phyloP scores from a whole-genome alignment of 768 basidiomycete genomes.

The Boletus bicolor region DNA sequence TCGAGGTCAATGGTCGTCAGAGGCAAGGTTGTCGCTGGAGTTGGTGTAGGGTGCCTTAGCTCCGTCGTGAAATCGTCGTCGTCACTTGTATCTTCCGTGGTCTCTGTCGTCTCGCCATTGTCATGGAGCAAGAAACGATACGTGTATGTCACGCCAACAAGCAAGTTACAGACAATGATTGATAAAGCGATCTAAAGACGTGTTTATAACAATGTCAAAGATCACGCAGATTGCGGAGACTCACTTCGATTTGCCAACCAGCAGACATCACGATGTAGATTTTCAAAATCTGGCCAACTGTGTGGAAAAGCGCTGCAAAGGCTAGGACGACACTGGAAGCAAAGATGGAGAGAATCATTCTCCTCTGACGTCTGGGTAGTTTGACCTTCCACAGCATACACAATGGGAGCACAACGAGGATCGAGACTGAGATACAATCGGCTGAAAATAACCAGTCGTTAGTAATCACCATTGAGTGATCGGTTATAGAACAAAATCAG shows the following conservation, averaged over 20 bases:
- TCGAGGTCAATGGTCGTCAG: constrained; percentile 7
- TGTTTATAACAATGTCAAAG: not conserved
- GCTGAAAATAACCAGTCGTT: not conserved
- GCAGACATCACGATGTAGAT: not conserved
- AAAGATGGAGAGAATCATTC: constrained; percentile 4
- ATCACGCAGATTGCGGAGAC: not conserved
- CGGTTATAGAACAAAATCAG: too few relatives aligned
- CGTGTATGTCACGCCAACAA: constrained; percentile 10
- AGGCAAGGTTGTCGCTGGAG: not conserved
- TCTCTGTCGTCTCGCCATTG: not conserved
- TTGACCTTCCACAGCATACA: constrained; percentile 17
- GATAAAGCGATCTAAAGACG: constrained; percentile 2
- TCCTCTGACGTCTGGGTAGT: constrained; percentile 11
- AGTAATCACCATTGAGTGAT: not conserved
- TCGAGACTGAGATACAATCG: constrained; percentile 3
- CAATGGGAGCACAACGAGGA: constrained; percentile 10
- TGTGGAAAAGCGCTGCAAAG: constrained; percentile 1
- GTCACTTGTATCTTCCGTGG: not conserved
- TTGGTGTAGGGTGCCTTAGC: not conserved
- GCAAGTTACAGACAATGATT: constrained; percentile 10
- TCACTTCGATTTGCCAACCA: constrained; percentile 3
- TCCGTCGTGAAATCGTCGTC: constrained; percentile 11
- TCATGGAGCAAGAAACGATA: not conserved
- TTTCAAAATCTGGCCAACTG: not conserved
- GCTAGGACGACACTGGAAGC: constrained; percentile 14